Evolutionary conservation across 495 filamentous ascomycete genomes (phyloP).

Genomic region (Penicillium cinerascens): DNA sequence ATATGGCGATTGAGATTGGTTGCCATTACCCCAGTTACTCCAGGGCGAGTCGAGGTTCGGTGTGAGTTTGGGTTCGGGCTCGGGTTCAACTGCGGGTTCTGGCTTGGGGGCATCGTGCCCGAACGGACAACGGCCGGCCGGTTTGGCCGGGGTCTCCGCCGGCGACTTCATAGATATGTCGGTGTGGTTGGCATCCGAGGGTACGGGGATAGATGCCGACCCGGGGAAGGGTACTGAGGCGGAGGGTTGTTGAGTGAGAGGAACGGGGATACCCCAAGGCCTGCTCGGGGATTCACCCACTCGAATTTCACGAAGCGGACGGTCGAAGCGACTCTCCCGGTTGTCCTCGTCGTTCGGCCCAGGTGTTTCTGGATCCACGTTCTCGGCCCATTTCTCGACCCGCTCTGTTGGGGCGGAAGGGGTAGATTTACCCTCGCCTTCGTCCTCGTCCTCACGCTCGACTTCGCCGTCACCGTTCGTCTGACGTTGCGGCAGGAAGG

Average conservation of each 20-base stretch:
- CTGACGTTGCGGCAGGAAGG: conserved; percentile 65
- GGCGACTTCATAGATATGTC: conserved; percentile 9
- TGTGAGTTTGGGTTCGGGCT: not conserved
- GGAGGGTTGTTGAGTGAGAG: conserved; percentile 42
- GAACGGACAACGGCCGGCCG: conserved; percentile 48
- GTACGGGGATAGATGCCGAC: conserved; percentile 18
- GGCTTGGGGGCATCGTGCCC: conserved; percentile 37
- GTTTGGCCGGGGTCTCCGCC: conserved; percentile 16
- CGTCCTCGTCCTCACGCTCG: too few relatives aligned
- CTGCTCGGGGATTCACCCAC: conserved; percentile 86
- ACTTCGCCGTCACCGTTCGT: conserved; percentile 27
- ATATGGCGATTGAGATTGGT: not conserved
- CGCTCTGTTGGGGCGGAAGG: conserved; percentile 50
- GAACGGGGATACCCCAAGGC: conserved; percentile 86
- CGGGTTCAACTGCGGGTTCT: conserved; percentile 3
- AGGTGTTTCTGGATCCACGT: conserved; percentile 48
- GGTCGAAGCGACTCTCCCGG: conserved; percentile 64
- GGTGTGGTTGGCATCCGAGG: conserved; percentile 14
- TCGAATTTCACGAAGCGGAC: conserved; percentile 74
- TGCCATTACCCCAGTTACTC: conserved; percentile 9
- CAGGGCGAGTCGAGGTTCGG: not conserved
- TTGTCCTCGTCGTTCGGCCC: conserved; percentile 34
- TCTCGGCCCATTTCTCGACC: conserved; percentile 78
- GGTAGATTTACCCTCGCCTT: conserved; percentile 7
- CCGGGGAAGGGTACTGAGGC: conserved; percentile 23